Base-by-base conservation (phyloP, 495 filamentous ascomycete species). In the Neurospora tetrasperma region DNA sequence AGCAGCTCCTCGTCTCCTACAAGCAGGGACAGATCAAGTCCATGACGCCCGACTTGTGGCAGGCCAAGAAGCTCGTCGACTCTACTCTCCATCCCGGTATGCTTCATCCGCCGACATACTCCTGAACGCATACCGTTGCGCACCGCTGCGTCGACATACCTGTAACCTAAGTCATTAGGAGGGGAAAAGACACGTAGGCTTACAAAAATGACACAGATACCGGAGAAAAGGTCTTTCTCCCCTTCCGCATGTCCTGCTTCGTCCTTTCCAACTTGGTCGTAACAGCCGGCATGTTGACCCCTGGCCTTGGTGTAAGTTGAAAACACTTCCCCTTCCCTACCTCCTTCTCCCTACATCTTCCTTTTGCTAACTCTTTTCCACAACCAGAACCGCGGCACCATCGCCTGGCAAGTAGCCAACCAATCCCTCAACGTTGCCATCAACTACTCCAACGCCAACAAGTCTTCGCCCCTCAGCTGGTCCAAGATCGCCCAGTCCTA, bases 381-480 rank as follows among this genome's bases (percentile, higher is more conserved):
- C 31, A 41, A 39, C 44, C 73, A 94, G 89, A 98, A 93, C 48
- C 88, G 89, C 31, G 96, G 95, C 40, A 97, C 93, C 8, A 86
- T 99, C 42, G 90, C 90, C 75, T 99, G 96, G 96, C 96, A 99
- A 85, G 90, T 97, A 71, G 89, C 92, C 62, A 99, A 99, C 82
- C 96, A 99, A 81, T 97, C 94, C 14, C 92, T 99, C 74, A 98
- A 99, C 78, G 96, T 99, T 20, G 94, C 93, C 54, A 96, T 99
- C 86, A 99, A 99, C 87, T 92, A 88, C 81, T 90, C 94, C 79
- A 99, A 99, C 82, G 92, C 96, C 46, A 99, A 99, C 87, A 99
- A 99, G 79, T 96, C 93, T 20, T 92, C 93, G 2, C 92, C 94
- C 0, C 86, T 98, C 3, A 92, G 92, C 39, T 87, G 88, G 73